These are phyloP conservation scores for Clarireedia monteithiana DNA, from an alignment of 2,329 filamentous ascomycete species.

Conservation along the genomic window DNA sequence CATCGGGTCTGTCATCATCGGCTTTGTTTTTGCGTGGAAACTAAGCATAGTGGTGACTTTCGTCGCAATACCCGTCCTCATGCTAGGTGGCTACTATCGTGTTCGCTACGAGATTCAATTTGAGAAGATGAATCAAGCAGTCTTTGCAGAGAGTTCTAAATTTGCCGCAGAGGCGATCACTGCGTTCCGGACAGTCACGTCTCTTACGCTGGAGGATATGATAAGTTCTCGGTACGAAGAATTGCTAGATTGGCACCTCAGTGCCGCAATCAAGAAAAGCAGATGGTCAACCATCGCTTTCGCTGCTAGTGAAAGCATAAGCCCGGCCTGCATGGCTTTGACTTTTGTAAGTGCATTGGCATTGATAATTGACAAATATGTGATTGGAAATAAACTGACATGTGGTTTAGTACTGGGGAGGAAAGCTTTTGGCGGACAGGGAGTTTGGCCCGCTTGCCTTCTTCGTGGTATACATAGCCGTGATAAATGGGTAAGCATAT, in stretches of 20 bases:
- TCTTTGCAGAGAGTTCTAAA: conserved; percentile 53
- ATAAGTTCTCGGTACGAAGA: conserved; percentile 43
- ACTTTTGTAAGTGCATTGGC: conserved; percentile 42
- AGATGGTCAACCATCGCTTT: conserved; percentile 43
- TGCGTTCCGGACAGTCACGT: conserved; percentile 54
- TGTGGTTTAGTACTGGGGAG: conserved; percentile 34
- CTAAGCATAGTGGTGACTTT: conserved; percentile 60
- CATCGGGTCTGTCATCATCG: conserved; percentile 55
- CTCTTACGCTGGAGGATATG: conserved; percentile 51
- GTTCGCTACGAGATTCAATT: conserved; percentile 49
- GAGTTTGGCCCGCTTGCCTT: conserved; percentile 40
- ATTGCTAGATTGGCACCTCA: conserved; percentile 40
- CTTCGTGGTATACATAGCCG: conserved; percentile 46
- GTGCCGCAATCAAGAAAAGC: conserved; percentile 39
- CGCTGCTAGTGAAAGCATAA: conserved; percentile 46
- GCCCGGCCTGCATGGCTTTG: conserved; percentile 50
- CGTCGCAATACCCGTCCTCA: conserved; percentile 45
- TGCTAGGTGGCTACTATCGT: conserved; percentile 38
- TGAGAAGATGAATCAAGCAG: conserved; percentile 46
- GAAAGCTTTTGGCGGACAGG: conserved; percentile 8
- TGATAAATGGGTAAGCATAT: conserved; percentile 35
- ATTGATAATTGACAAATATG: too few species aligned
- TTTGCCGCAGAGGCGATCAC: conserved; percentile 56
- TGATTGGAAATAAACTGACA: background rate
- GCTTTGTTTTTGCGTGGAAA: conserved; percentile 71